A percentile compares a stretch with the other conserved stretches of the same genome.
phyloP scores from a whole-genome alignment of 345 rosid genomes.

The Heritiera littoralis region DNA sequence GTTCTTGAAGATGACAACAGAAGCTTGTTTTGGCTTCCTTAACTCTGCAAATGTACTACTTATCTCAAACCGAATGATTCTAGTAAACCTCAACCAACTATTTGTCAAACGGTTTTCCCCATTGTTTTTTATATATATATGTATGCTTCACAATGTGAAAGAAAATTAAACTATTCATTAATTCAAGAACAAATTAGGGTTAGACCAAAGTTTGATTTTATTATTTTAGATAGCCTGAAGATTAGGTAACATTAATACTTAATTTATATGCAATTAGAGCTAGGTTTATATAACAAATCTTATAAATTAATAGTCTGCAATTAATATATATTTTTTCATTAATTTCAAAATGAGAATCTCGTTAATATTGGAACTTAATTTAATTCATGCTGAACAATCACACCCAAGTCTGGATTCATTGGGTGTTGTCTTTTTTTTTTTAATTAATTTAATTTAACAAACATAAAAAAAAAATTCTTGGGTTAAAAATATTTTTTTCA shows the following conservation, averaged over 20 bases:
- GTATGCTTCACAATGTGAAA: neutral
- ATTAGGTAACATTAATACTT: too few species aligned
- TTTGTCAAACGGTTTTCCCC: neutral
- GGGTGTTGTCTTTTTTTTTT: neutral
- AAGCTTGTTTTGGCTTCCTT: neutral
- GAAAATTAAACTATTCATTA: neutral
- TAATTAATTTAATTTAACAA: neutral
- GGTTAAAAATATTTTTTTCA: neutral
- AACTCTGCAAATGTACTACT: neutral
- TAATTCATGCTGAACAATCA: neutral
- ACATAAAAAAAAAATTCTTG: neutral
- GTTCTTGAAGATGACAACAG: neutral
- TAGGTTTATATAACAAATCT: conserved; percentile 8
- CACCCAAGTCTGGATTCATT: neutral
- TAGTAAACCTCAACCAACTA: neutral
- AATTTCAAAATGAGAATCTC: neutral
- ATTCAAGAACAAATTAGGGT: neutral
- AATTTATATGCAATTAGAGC: neutral
- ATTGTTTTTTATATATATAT: neutral
- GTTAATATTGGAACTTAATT: neutral
- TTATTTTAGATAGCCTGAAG: neutral
- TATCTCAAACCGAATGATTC: neutral
- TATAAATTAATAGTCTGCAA: neutral
- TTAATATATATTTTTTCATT: neutral
- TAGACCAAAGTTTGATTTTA: neutral